Conservation (phyloP, 169 alveolate genomes). For the Amoebophrya sp. region DNA sequence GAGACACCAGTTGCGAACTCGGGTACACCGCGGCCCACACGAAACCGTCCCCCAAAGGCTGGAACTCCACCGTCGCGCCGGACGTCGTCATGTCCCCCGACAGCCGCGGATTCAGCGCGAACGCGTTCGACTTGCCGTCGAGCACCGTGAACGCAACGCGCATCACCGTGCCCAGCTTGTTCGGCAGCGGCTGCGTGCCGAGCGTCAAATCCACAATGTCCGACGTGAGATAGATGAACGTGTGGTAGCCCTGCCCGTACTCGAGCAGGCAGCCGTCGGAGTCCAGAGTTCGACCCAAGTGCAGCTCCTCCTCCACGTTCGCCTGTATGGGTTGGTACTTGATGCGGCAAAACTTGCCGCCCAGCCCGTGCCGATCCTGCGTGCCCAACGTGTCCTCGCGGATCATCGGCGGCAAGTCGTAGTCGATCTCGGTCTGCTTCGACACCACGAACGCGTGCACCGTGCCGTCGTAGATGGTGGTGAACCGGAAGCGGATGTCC, state of each 20-base stretch:
- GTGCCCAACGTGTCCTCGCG: not conserved
- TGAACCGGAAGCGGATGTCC: not conserved
- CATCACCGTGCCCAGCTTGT: not conserved
- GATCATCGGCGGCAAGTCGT: not conserved
- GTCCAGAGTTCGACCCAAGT: not conserved
- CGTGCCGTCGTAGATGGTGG: not conserved
- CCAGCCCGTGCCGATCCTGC: not conserved
- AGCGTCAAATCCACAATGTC: not conserved
- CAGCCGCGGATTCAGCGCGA: not conserved
- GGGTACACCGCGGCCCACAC: not conserved
- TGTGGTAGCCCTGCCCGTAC: not conserved
- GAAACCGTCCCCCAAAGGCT: not conserved
- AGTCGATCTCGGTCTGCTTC: not conserved
- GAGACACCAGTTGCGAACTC: not conserved
- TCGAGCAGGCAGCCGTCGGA: not conserved
- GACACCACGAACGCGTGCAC: not conserved
- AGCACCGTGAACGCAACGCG: not conserved
- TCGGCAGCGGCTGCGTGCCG: not conserved
- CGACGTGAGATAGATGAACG: not conserved
- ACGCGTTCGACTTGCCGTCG: not conserved
- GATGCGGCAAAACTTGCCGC: slow-evolving; percentile 3
- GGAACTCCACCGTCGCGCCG: not conserved
- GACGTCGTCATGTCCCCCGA: not conserved
- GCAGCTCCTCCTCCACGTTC: not conserved
- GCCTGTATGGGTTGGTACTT: not conserved